These are phyloP conservation scores for Marsdenia floribunda DNA, from an alignment of 257 asterid species.

Conservation along the genomic window DNA sequence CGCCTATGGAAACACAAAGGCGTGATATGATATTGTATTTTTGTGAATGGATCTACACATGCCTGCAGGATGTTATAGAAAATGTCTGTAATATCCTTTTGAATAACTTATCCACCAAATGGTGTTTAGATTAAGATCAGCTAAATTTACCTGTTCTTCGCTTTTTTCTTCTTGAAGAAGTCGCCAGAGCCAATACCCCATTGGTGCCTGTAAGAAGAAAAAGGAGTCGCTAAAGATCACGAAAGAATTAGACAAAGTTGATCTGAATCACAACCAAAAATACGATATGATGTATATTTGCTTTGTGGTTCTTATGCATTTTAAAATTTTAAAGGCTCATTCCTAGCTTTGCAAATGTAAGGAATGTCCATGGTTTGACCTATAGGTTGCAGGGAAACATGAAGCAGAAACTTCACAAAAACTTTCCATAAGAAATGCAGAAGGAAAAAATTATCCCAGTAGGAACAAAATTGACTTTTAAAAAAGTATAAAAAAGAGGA, in stretches of 20 bases:
- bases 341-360: no score
- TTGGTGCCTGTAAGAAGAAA: constrained; percentile 58
- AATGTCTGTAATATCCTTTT: constrained; percentile 11
- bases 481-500: background rate
- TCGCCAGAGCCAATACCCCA: constrained; percentile 72
- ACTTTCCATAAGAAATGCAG: no score
- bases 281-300: no score
- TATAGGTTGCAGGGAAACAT: no score
- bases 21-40: constrained; percentile 58
- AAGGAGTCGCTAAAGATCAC: background rate
- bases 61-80: constrained; percentile 43
- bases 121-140: background rate
- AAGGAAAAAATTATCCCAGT: background rate
- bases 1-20: constrained; percentile 93
- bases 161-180: constrained; percentile 48
- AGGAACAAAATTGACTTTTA: background rate
- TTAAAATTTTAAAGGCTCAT: no score
- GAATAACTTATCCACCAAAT: constrained; percentile 1
- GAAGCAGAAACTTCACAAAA: no score
- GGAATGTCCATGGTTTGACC: no score
- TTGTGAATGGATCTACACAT: constrained; percentile 27
- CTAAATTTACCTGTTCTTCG: constrained; percentile 28
- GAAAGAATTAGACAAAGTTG: background rate
- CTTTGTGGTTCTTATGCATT: no score
- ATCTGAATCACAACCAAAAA: no score